Percentiles rank a stretch among this genome's conserved stretches.
These are phyloP conservation scores for Pseudognaphalium luteoalbum DNA, from an alignment of 129 eudicot genomes.

Conservation along the genomic window DNA sequence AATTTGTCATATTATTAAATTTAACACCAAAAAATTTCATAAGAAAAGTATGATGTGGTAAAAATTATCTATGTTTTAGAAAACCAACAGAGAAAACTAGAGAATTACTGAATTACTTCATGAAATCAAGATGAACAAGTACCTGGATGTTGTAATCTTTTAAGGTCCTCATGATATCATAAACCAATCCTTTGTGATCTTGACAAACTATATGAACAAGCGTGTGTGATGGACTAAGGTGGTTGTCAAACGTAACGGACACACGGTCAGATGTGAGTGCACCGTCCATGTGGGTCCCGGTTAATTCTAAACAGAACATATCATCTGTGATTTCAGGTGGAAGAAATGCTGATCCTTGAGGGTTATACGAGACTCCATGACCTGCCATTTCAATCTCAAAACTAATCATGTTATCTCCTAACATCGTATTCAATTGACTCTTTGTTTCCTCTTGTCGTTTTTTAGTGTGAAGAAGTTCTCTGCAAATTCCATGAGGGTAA, in stretches of 20 bases:
- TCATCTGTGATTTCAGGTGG: constrained; percentile 41
- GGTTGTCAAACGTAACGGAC: constrained; percentile 40
- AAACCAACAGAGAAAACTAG: not conserved
- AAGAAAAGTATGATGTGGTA: not conserved
- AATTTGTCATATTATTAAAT: not conserved
- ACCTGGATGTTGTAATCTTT: constrained; percentile 59
- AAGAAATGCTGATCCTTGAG: constrained; percentile 50
- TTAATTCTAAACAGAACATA: constrained; percentile 31
- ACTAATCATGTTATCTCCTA: constrained; percentile 44
- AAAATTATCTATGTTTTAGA: not conserved
- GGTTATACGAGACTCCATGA: constrained; percentile 31
- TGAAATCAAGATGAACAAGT: too few species aligned
- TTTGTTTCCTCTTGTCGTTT: constrained; percentile 47
- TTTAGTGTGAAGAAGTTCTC: constrained; percentile 54
- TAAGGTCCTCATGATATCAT: constrained; percentile 51
- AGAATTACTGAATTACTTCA: too few species aligned
- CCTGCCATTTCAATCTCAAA: constrained; percentile 49
- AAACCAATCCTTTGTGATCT: constrained; percentile 56
- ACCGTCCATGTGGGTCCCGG: constrained; percentile 24
- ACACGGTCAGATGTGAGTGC: constrained; percentile 22
- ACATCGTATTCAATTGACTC: constrained; percentile 33
- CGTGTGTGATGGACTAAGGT: constrained; percentile 53
- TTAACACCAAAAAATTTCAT: not conserved
- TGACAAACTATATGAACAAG: constrained; percentile 42
- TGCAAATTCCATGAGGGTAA: constrained; percentile 11